Evolutionary conservation across 176 grass and related monocot species (phyloP), one percentile per base, ranked within the genome.

Genomic region (Bothriochloa decipiens): DNA sequence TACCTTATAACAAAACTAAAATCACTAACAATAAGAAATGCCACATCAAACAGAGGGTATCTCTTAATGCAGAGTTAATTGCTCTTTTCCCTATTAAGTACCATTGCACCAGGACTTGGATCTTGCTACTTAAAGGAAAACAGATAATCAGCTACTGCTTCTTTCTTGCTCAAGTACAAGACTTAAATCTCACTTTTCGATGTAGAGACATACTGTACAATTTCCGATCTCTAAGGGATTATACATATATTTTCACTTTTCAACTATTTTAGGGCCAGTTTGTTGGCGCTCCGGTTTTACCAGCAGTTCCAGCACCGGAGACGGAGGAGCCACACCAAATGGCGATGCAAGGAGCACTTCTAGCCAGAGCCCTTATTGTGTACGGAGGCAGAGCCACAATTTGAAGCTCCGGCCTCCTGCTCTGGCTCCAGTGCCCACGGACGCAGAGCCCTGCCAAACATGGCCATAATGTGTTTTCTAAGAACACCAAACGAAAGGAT

Each of bases 221-320:
- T 20, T 55, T 55, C 18, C 16, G 27, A 39, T 15, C 20, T 49
- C 11, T 29, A 65, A 73, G 20, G 29, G 7, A 36, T 4, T 27
- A n/a, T 39, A 41, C 17, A 46, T 29, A 79, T 79, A 63, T 74
- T 50, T 75, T 83, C 33, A 35, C 1, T 49, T 63, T 22, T 55
- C 28, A 20, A 64, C 27, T 82, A 60, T 46, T 83, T 83, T 27
- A 66, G 46, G 52, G 52, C 18, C 52, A 8, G 17, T 22, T 55
- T 22, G 17, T 6, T 55, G 52, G 18, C 18, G 0, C 52, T 55
- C 18, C 7, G 2, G 52, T 16, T 55, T 18, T 18, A 2, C 2
- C 18, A 55, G 2, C 52, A 55, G 52, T 16, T 55, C 52, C 52
- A 55, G 52, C 52, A 55, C 17, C 0, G 18, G 50, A 55, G 52